Percentiles rank a stretch among this genome's conserved stretches.
phyloP scores from a whole-genome alignment of 169 alveolate genomes.

The Plasmodium falciparum region DNA sequence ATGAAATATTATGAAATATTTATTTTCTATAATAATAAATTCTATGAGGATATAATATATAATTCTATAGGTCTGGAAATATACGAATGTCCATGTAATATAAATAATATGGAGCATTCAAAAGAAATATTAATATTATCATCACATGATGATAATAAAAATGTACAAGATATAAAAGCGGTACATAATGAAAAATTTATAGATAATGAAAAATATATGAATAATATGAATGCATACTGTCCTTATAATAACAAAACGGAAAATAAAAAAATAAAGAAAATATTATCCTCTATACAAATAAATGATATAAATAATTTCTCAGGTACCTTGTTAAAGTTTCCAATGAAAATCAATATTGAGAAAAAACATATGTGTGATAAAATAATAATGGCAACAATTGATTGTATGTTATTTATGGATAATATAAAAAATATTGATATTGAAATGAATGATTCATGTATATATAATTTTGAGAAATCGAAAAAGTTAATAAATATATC shows the following conservation, averaged over 20 bases:
- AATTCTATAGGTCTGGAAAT: slow-evolving; percentile 31
- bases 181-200: slow-evolving; percentile 1
- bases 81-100: slow-evolving; percentile 13
- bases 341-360: background rate
- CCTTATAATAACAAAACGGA: too few species aligned
- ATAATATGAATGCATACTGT: too few species aligned
- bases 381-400: slow-evolving; percentile 37
- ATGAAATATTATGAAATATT: slow-evolving; percentile 20
- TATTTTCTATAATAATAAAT: slow-evolving; percentile 18
- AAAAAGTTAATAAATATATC: slow-evolving; percentile 15
- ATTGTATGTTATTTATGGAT: slow-evolving; percentile 5
- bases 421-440: slow-evolving; percentile 26
- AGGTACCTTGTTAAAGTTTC: slow-evolving; percentile 43
- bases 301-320: slow-evolving; percentile 17
- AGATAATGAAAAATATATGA: too few species aligned
- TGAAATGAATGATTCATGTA: slow-evolving; percentile 19
- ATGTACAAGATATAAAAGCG: background rate
- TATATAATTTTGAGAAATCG: slow-evolving; percentile 16
- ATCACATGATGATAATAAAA: background rate
- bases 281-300: slow-evolving; percentile 14
- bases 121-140: slow-evolving; percentile 35
- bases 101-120: slow-evolving; percentile 1
- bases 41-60: slow-evolving; percentile 5
- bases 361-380: slow-evolving; percentile 16
- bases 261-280: slow-evolving; percentile 10